Conservation (phyloP, 2,329 filamentous ascomycete species). For the Neonectria coccinea region DNA sequence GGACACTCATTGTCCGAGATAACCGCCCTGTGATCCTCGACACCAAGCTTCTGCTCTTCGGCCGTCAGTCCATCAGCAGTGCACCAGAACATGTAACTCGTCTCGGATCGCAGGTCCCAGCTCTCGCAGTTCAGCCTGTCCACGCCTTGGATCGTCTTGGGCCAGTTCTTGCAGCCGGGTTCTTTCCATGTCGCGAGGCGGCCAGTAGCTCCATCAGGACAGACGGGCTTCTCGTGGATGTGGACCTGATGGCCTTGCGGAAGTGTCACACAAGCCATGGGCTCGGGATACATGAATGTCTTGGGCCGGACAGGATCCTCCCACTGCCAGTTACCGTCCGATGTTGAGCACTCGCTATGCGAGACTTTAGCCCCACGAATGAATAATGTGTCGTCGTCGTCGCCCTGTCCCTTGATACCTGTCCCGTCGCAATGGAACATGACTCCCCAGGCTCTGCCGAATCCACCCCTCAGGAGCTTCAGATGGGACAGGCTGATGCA, state of each 20-base stretch:
- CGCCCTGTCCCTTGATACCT: not conserved
- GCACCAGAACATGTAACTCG: constrained; percentile 23
- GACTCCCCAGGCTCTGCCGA: constrained; percentile 2
- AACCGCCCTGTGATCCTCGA: not conserved
- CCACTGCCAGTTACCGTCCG: constrained; percentile 8
- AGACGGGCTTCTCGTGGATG: constrained; percentile 3
- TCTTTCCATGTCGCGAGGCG: constrained; percentile 5
- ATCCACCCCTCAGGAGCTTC: not conserved
- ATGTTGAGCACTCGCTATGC: constrained; percentile 17
- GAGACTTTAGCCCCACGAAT: not conserved
- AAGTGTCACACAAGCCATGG: constrained; percentile 12
- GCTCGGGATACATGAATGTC: constrained; percentile 14
- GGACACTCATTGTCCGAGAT: constrained; percentile 1
- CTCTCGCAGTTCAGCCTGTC: constrained; percentile 14
- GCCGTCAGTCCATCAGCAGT: not conserved
- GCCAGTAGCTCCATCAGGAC: not conserved
- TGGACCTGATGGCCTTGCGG: constrained; percentile 2
- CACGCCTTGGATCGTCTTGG: constrained; percentile 5
- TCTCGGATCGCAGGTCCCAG: constrained; percentile 2
- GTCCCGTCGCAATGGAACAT: constrained; percentile 18
- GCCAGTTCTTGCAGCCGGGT: constrained; percentile 4
- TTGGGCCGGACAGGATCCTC: constrained; percentile 7
- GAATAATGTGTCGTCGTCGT: too few relatives aligned
- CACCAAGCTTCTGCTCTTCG: not conserved
- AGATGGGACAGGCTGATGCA: constrained; percentile 13